Evolutionary conservation across 169 alveolate genomes (phyloP), one percentile per base, ranked within the genome.

Genomic region (Eimeria praecox): DNA sequence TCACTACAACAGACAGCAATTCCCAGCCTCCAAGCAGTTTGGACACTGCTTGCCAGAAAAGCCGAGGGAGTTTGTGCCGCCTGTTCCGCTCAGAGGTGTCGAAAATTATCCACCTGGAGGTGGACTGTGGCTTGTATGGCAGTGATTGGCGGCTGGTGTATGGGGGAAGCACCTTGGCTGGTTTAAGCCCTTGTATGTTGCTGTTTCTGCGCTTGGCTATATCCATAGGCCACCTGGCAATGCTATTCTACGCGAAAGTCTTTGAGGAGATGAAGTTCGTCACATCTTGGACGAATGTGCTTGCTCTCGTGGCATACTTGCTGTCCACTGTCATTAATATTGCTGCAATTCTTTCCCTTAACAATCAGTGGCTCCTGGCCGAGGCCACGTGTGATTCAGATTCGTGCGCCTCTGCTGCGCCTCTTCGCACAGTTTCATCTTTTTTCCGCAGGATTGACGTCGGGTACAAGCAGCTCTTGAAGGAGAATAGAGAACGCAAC

Each of bases 111-210:
- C 90, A 52, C 69, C 44, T 82, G 71, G 42, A 82, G 64, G 22
- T 82, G 49, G 90, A 82, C 46, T 82, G 73, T n/a, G 64, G 73
- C 49, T 54, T 82, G 73, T 49, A 82, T n/a, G 69, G 69, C 46
- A 46, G 46, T 3, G 90, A 82, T 30, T 82, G 90, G 90, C 90
- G 90, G 35, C 18, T 82, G 49, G 73, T 82, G 12, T 49, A 46
- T 33, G 90, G 33, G 62, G 90, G 90, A 49, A 82, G 90, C 46
- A 49, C 90, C n/a, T 16, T 82, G 44, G 46, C 6, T 18, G 14
- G 10, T 49, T 22, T 82, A 0, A 49, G 73, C 40, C 90, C 90
- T 5, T 82, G 49, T 4, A 16, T 40, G 71, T 27, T 82, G 73
- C 22, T 82, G 27, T n/a, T 49, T 3, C 44, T 82, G 49, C 90